Evolutionary conservation across 306 rosid species (phyloP), one percentile per base, ranked within the genome.

Genomic region (Prunus davidiana): DNA sequence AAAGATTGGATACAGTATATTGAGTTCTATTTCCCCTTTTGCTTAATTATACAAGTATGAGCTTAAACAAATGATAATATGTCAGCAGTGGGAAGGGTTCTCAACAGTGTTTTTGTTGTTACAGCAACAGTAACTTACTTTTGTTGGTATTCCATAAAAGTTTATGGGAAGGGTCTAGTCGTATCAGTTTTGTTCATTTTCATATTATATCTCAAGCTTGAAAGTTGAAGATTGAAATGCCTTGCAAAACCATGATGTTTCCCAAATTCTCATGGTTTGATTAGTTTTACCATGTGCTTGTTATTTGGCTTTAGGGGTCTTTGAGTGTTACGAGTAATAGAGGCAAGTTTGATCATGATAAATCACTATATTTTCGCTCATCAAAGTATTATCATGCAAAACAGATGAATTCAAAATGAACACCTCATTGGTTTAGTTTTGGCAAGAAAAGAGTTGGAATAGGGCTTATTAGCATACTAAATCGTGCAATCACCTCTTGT

Each of bases 1-100:
- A 92, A 95, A 90, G 90, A 92, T 92, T 60, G 97, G 97, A 85
- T 86, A 87, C 54, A 92, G 97, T 92, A 64, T 30, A 12, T 55
- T 68, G 34, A 47, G 27, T 54, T 30, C 51, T 58, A 60, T 55
- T 25, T 73, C 15, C 24, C 0, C 73, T 38, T 12, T 65, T 20
- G 54, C n/a, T 71, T 41, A 27, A 72, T 56, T 72, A 22, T 20
- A 72, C 38, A 3, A 72, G 24, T 38, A 38, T 14, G 66, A 54
- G 22, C 34, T 57, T 65, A 32, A 38, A 45, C 75, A 55, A 38
- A 20, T 20, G 52, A n/a, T 54, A 71, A 38, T 34, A 71, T 34
- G 1, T 8, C n/a, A 62, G 20, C 41, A 28, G 13, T 62, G 49
- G 62, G 47, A n/a, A 30, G 43, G 75, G 63, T 71, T 19, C 45